These are phyloP conservation scores for Angomonas desouzai DNA, from an alignment of 208 protist genomes.

Conservation along the genomic window DNA sequence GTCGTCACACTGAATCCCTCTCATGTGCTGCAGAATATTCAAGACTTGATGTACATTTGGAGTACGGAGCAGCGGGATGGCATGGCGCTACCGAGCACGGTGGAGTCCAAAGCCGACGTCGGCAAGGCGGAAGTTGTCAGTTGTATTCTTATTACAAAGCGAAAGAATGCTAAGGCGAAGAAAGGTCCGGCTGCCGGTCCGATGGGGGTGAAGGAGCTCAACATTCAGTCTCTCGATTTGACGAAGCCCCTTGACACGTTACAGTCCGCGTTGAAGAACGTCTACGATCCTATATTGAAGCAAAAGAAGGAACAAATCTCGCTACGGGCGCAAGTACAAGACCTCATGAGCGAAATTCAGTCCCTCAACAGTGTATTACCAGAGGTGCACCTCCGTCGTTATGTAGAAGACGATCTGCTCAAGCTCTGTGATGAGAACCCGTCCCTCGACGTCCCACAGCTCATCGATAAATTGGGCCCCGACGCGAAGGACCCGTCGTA, in stretches of 20 bases:
- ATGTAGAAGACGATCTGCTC: constrained; percentile 65
- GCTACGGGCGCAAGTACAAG: constrained; percentile 63
- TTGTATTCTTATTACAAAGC: constrained; percentile 17
- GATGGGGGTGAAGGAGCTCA: constrained; percentile 51
- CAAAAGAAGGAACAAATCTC: constrained; percentile 31
- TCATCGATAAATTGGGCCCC: constrained; percentile 66
- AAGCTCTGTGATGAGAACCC: constrained; percentile 68
- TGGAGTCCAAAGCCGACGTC: background rate
- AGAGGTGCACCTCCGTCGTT: constrained; percentile 62
- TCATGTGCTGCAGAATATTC: constrained; percentile 5
- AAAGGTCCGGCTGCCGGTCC: background rate
- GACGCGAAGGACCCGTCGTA: constrained; percentile 52
- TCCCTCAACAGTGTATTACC: constrained; percentile 45
- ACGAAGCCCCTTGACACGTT: constrained; percentile 53
- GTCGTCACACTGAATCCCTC: constrained; percentile 8
- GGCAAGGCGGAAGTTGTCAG: constrained; percentile 9
- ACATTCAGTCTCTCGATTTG: constrained; percentile 63
- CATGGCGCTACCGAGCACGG: background rate
- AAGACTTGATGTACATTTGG: constrained; percentile 2
- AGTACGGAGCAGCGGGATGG: background rate
- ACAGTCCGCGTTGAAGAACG: constrained; percentile 43
- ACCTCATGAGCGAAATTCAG: constrained; percentile 68
- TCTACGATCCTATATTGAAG: constrained; percentile 74
- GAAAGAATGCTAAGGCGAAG: background rate
- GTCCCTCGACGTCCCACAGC: constrained; percentile 49